A percentile compares a stretch with the other conserved stretches of the same genome.
phyloP scores from a whole-genome alignment of 2,329 filamentous ascomycete species.

The Ascochyta fabae region DNA sequence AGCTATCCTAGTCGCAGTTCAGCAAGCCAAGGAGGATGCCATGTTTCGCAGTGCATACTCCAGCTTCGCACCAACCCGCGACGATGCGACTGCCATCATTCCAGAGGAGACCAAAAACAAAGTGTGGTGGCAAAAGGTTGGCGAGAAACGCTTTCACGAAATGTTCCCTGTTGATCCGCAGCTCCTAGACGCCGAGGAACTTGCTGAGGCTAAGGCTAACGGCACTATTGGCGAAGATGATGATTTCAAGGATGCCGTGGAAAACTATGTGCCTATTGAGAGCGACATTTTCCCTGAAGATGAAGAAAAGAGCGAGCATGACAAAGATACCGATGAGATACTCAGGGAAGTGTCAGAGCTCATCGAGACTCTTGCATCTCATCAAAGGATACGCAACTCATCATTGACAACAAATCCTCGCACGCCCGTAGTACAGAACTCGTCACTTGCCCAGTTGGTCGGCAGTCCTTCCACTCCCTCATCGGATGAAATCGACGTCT shows the following conservation, averaged over 20 bases:
- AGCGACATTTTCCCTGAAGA: constrained; percentile 27
- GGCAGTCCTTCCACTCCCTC: constrained; percentile 72
- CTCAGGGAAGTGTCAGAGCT: constrained; percentile 77
- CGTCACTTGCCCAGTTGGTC: constrained; percentile 60
- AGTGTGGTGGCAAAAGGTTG: constrained; percentile 78
- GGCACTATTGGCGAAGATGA: constrained; percentile 42
- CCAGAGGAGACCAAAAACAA: constrained; percentile 71
- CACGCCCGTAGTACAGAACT: constrained; percentile 70
- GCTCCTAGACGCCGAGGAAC: constrained; percentile 46
- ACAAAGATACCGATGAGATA: constrained; percentile 71
- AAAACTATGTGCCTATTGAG: constrained; percentile 45
- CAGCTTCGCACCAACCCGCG: constrained; percentile 77
- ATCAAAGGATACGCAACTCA: constrained; percentile 79
- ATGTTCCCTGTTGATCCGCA: constrained; percentile 64
- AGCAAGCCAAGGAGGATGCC: constrained; percentile 73
- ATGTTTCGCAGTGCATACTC: constrained; percentile 80
- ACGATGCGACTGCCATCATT: constrained; percentile 74
- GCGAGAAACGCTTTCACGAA: constrained; percentile 69
- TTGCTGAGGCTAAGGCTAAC: constrained; percentile 49
- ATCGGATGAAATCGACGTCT: constrained; percentile 63
- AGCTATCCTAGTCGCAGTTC: constrained; percentile 45
- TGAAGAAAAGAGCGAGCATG: constrained; percentile 53
- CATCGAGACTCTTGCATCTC: constrained; percentile 76
- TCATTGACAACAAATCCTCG: constrained; percentile 70
- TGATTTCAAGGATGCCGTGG: constrained; percentile 47